These are phyloP conservation scores for Clarireedia sp. DNA, from an alignment of 2,329 filamentous ascomycete species.

Conservation along the genomic window DNA sequence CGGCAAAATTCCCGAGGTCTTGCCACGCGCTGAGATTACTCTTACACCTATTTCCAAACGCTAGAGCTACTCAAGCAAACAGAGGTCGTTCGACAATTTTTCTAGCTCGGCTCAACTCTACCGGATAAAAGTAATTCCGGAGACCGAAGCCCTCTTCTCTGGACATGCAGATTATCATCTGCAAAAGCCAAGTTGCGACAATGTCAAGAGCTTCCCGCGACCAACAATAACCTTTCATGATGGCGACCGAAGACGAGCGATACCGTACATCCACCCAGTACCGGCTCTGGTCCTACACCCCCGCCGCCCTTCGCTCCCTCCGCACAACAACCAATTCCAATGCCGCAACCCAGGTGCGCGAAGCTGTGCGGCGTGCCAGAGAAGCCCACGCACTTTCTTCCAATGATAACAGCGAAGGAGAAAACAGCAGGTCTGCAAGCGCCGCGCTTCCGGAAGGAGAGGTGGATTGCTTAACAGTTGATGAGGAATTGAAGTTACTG, in stretches of 20 bases:
- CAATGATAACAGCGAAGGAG: constrained; percentile 25
- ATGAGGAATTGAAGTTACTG: constrained; percentile 76
- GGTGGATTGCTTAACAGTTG: constrained; percentile 72
- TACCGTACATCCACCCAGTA: constrained; percentile 89
- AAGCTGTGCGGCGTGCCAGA: constrained; percentile 44
- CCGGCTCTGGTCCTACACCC: constrained; percentile 85
- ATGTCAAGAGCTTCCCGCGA: not conserved
- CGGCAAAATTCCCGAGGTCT: too few relatives aligned
- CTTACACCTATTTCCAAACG: too few relatives aligned
- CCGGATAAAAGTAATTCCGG: constrained; percentile 3
- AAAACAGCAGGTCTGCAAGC: constrained; percentile 27
- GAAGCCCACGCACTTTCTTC: constrained; percentile 31
- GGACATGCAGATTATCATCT: too few relatives aligned
- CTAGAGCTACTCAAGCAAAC: too few relatives aligned
- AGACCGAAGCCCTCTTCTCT: not conserved
- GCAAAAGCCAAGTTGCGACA: too few relatives aligned
- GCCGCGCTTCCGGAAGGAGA: constrained; percentile 32
- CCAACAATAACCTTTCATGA: not conserved
- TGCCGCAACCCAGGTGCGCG: constrained; percentile 60
- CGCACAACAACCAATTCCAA: constrained; percentile 72
- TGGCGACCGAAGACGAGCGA: constrained; percentile 65
- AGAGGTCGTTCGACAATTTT: too few relatives aligned
- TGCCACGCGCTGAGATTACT: too few relatives aligned
- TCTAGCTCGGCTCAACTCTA: too few relatives aligned
- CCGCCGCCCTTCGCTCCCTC: constrained; percentile 59